A percentile compares a stretch with the other conserved stretches of the same genome.
phyloP scores from a whole-genome alignment of 1,139 yeast species.

The Saccharomyces pastorianus region DNA sequence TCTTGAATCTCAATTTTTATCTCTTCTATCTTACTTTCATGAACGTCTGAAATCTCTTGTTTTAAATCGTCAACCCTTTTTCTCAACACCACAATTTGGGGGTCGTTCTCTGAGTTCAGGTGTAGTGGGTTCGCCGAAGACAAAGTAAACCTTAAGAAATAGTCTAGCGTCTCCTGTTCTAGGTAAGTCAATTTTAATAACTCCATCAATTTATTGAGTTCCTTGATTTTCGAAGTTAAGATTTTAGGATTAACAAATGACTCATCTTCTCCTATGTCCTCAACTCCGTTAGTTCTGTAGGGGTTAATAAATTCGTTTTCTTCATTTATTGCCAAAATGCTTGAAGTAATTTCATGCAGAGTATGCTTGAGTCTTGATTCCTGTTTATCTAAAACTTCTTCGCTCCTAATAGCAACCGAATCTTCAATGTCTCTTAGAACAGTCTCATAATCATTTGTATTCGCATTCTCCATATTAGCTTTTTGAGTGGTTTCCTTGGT shows the following conservation, averaged over 20 bases:
- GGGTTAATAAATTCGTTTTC: conserved; percentile 17
- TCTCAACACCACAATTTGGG: conserved; percentile 15
- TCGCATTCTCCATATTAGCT: neutral
- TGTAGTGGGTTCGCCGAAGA: conserved; percentile 18
- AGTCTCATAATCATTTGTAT: neutral
- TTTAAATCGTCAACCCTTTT: conserved; percentile 17
- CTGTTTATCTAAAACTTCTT: conserved; percentile 16
- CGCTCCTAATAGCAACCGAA: conserved; percentile 15
- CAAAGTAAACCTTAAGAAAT: conserved; percentile 26
- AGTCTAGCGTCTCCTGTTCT: conserved; percentile 29
- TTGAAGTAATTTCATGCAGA: conserved; percentile 21
- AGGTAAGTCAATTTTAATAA: conserved; percentile 23
- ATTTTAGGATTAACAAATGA: conserved; percentile 15
- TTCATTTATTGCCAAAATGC: conserved; percentile 15
- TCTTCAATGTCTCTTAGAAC: conserved; percentile 9
- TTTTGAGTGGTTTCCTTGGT: neutral
- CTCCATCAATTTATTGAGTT: conserved; percentile 19
- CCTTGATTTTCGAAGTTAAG: conserved; percentile 14
- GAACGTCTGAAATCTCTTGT: conserved; percentile 10
- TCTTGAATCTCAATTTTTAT: conserved; percentile 14
- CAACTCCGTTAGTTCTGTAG: neutral
- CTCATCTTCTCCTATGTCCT: neutral
- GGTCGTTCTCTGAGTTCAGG: conserved; percentile 20
- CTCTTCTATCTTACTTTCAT: conserved; percentile 13
- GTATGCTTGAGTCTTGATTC: conserved; percentile 16